Percentiles rank a stretch among this genome's conserved stretches.
phyloP scores from a whole-genome alignment of 2,329 filamentous ascomycete genomes.

The Sporothrix inflata region DNA sequence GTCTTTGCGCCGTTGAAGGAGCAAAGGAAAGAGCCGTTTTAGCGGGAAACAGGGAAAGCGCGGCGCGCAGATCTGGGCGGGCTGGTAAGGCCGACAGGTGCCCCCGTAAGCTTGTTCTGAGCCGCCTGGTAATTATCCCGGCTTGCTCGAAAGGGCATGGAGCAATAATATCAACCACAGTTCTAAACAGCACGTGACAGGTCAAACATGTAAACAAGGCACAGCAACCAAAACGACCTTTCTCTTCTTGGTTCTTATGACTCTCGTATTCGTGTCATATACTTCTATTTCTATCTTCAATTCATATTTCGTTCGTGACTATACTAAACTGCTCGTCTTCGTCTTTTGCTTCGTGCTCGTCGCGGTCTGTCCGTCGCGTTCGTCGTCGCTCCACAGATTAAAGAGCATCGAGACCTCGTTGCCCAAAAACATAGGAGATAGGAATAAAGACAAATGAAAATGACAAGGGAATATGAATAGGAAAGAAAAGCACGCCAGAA shows the following conservation, averaged over 20 bases:
- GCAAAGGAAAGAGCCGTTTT: not conserved
- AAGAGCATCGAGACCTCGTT: not conserved
- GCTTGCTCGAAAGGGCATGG: not conserved
- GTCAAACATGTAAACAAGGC: not conserved
- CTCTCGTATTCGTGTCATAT: not conserved
- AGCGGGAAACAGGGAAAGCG: not conserved
- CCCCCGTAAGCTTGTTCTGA: not conserved
- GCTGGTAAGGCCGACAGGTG: not conserved
- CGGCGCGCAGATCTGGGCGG: not conserved
- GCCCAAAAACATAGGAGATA: not conserved
- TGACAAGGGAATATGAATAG: not conserved
- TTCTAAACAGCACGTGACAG: not conserved
- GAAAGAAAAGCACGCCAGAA: not conserved
- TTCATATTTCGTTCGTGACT: not conserved
- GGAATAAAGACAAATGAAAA: not conserved
- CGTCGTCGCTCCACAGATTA: slow-evolving; percentile 1
- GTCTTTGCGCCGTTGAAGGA: not conserved
- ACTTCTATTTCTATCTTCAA: not conserved
- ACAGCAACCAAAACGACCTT: not conserved
- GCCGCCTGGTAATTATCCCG: not conserved
- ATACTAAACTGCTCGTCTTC: not conserved
- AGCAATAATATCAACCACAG: not conserved
- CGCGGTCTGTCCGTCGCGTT: not conserved
- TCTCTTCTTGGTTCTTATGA: not conserved
- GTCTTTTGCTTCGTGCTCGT: not conserved